Evolutionary conservation across 176 grass and related monocot genomes (phyloP).

Genomic region (Aechmea fasciata): DNA sequence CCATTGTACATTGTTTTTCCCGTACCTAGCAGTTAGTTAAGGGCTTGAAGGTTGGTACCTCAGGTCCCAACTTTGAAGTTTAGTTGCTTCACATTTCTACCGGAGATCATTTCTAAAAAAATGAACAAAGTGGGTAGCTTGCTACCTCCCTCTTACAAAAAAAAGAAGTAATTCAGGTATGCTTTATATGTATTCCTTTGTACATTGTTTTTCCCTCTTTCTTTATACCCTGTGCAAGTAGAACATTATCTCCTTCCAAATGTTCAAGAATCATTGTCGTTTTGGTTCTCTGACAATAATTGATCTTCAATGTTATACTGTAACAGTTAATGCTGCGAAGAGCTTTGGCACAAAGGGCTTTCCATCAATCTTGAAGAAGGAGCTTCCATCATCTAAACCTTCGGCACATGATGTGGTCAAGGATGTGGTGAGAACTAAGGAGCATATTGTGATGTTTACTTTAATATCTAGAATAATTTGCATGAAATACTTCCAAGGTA

Average conservation of each 20-base stretch:
- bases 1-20: too few relatives aligned
- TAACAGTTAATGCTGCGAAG: slow-evolving; percentile 33
- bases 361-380: slow-evolving; percentile 28
- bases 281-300: neutral
- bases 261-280: neutral
- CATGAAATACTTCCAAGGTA: neutral
- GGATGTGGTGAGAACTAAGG: slow-evolving; percentile 34
- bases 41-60: too few relatives aligned
- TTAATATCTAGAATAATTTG: neutral
- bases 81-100: too few relatives aligned
- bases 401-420: slow-evolving; percentile 25
- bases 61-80: too few relatives aligned
- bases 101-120: too few relatives aligned
- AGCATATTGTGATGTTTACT: neutral
- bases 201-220: too few relatives aligned
- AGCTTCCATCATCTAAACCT: slow-evolving; percentile 26
- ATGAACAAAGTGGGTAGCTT: neutral
- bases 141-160: neutral
- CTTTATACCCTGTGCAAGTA: too few relatives aligned
- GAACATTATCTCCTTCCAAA: too few relatives aligned
- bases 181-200: too few relatives aligned
- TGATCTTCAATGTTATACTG: slow-evolving; percentile 1
- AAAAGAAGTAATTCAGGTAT: neutral
- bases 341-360: slow-evolving; percentile 18
- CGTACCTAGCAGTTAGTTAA: too few relatives aligned